Percentiles rank a stretch among this genome's conserved stretches.
Conservation (phyloP, 345 rosid genomes). For the Hypericum androsaemum region DNA sequence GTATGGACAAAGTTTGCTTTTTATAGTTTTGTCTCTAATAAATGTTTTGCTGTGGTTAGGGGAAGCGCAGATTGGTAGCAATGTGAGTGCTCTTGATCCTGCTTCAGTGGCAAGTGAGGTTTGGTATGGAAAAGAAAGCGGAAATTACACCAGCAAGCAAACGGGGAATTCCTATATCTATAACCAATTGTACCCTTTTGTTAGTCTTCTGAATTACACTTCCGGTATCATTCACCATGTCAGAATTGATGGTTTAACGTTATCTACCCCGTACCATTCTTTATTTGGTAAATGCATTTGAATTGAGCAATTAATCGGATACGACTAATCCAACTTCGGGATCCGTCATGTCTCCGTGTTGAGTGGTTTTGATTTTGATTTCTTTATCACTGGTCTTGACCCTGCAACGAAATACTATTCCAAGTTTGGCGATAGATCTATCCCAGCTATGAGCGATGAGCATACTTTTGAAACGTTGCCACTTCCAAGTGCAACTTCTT, state of each 20-base stretch:
- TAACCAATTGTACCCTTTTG: background rate
- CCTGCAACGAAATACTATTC: slow-evolving; percentile 50
- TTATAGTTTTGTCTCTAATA: background rate
- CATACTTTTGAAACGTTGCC: slow-evolving; percentile 49
- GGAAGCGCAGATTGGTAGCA: background rate
- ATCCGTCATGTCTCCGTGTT: background rate
- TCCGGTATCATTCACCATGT: slow-evolving; percentile 3
- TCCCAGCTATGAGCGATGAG: slow-evolving; percentile 69
- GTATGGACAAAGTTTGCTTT: too few species aligned
- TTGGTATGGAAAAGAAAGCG: slow-evolving; percentile 4
- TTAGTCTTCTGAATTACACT: background rate
- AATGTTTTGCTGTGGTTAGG: background rate
- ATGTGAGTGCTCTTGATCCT: slow-evolving; percentile 1
- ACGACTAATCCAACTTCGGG: background rate
- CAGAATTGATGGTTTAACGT: background rate
- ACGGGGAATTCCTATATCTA: background rate
- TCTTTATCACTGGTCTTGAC: slow-evolving; percentile 44
- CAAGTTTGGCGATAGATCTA: slow-evolving; percentile 64
- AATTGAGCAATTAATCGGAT: background rate
- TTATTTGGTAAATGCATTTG: background rate
- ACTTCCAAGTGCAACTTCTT: slow-evolving; percentile 31
- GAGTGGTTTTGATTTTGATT: background rate
- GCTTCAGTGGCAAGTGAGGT: slow-evolving; percentile 4
- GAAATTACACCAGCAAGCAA: background rate
- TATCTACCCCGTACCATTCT: background rate